Conservation (phyloP, 306 rosid genomes). For the Trifolium pratense region DNA sequence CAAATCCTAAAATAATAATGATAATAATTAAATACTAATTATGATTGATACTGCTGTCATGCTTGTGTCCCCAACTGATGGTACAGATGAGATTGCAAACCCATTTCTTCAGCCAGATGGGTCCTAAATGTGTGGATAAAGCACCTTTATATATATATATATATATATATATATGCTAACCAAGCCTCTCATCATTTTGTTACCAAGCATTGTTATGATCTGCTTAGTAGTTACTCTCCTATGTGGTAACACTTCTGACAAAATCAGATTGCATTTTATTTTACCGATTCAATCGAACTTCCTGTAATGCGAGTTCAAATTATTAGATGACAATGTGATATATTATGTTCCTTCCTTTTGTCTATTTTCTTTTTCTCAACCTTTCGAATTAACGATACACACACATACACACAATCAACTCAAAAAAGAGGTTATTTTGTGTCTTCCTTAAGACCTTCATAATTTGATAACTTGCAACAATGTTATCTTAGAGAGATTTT, state of each 20-base stretch:
- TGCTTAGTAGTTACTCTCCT: slow-evolving; percentile 15
- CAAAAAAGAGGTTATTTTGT: too few relatives aligned
- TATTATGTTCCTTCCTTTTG: background rate
- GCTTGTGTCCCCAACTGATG: slow-evolving; percentile 96
- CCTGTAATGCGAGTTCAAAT: slow-evolving; percentile 4
- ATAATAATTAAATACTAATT: too few relatives aligned
- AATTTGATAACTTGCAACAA: too few relatives aligned
- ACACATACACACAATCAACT: too few relatives aligned
- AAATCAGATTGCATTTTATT: background rate
- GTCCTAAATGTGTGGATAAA: slow-evolving; percentile 43
- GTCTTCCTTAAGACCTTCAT: too few relatives aligned
- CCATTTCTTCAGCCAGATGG: slow-evolving; percentile 90
- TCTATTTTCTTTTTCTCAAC: background rate
- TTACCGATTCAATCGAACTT: slow-evolving; percentile 13
- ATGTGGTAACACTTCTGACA: background rate
- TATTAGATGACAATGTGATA: slow-evolving; percentile 2
- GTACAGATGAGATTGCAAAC: slow-evolving; percentile 93
- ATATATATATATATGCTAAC: slow-evolving; percentile 20
- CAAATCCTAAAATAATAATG: too few relatives aligned
- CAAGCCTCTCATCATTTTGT: slow-evolving; percentile 4
- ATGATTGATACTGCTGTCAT: too few relatives aligned
- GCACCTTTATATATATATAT: too few relatives aligned
- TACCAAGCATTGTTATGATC: slow-evolving; percentile 13
- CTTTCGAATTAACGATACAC: background rate
- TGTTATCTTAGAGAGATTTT: too few relatives aligned